Conservation (phyloP, 768 basidiomycete genomes). For the Podaxis pistillaris region DNA sequence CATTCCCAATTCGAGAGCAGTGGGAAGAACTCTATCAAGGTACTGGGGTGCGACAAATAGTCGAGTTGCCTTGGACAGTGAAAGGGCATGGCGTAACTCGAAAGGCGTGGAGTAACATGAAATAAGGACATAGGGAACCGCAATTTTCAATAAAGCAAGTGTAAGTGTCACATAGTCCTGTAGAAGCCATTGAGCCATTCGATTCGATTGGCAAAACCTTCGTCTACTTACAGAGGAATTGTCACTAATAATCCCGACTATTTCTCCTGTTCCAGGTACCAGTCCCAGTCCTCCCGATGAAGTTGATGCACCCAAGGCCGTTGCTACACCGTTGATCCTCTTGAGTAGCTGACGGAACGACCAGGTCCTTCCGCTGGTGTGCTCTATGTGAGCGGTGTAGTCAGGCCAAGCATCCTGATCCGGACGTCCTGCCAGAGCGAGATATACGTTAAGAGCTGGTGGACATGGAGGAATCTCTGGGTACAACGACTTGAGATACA, state of each 20-base stretch:
- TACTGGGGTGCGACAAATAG: constrained; percentile 33
- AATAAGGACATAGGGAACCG: constrained; percentile 31
- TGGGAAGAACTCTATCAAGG: constrained; percentile 25
- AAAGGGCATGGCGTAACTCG: constrained; percentile 33
- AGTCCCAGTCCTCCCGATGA: constrained; percentile 57
- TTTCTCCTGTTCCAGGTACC: constrained; percentile 42
- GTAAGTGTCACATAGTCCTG: constrained; percentile 34
- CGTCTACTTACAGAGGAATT: constrained; percentile 53
- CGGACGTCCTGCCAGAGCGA: constrained; percentile 50
- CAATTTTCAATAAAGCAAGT: constrained; percentile 27
- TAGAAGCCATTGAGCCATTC: background rate
- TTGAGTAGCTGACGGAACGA: constrained; percentile 48
- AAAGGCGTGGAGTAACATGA: constrained; percentile 35
- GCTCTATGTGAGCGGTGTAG: constrained; percentile 53
- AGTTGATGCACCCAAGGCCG: constrained; percentile 46
- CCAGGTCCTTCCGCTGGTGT: constrained; percentile 42
- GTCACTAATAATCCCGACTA: constrained; percentile 66
- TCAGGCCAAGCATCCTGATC: constrained; percentile 56
- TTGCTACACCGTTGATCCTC: constrained; percentile 52
- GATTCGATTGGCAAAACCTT: constrained; percentile 15
- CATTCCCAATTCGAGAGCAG: constrained; percentile 31
- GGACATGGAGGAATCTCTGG: constrained; percentile 44
- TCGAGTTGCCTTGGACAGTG: constrained; percentile 29
- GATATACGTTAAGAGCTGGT: constrained; percentile 53
- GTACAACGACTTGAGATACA: constrained; percentile 58